A percentile compares a stretch with the other conserved stretches of the same genome.
These are phyloP conservation scores for Arctium minus DNA, from an alignment of 129 eudicot genomes.

Conservation along the genomic window DNA sequence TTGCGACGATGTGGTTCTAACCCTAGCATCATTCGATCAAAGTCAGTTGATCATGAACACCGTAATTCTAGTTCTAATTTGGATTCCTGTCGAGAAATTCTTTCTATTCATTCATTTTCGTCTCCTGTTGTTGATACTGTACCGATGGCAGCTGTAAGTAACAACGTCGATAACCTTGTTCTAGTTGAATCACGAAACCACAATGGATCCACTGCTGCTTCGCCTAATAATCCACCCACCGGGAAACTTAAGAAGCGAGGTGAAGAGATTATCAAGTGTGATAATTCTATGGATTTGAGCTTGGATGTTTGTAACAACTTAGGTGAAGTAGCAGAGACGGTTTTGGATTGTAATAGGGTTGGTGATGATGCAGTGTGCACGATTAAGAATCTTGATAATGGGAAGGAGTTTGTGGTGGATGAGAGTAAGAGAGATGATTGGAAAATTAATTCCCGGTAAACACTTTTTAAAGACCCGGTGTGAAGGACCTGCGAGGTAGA, in stretches of 20 bases:
- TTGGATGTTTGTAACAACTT: conserved; percentile 5
- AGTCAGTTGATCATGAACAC: conserved; percentile 39
- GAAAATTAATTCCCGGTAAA: too few species aligned
- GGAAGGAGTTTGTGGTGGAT: conserved; percentile 77
- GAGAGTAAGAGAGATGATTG: conserved; percentile 71
- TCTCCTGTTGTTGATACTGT: conserved; percentile 23
- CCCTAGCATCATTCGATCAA: conserved; percentile 41
- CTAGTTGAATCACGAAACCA: conserved; percentile 12
- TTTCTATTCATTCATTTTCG: conserved; percentile 35
- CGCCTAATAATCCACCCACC: conserved; percentile 27
- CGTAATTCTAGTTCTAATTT: conserved; percentile 24
- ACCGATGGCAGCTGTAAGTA: conserved; percentile 32
- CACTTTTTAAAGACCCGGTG: too few species aligned
- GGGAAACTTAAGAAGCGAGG: conserved; percentile 21
- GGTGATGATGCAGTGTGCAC: conserved; percentile 27
- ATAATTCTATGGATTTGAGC: conserved; percentile 5
- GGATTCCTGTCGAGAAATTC: conserved; percentile 20
- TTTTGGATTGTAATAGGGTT: conserved; percentile 14
- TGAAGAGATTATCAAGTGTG: conserved; percentile 26
- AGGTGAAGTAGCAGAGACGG: conserved; percentile 1
- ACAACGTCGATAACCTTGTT: conserved; percentile 14
- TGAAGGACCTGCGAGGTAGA: too few species aligned
- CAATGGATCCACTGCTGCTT: conserved; percentile 12
- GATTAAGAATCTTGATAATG: conserved; percentile 70
- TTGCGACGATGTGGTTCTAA: too few species aligned